phyloP scores from a whole-genome alignment of 1,139 yeast genomes.

The Geotrichum histeridarum region DNA sequence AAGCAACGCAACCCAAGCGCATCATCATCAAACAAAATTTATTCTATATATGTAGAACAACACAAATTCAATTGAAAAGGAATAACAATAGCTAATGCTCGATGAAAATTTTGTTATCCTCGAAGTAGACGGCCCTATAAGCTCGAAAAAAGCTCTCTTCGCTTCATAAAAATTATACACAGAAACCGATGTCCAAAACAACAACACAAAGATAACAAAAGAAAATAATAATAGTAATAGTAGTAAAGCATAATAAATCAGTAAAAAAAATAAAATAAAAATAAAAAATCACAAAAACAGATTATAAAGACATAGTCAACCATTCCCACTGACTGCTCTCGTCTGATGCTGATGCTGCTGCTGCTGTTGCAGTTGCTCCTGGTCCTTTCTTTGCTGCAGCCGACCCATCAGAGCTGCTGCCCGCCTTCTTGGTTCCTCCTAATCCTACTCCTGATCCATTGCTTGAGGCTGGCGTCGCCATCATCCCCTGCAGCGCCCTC shows the following conservation, averaged over 20 bases:
- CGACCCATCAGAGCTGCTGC: conserved; percentile 10
- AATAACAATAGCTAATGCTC: too few relatives aligned
- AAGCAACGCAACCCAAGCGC: too few relatives aligned
- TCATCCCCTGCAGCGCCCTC: neutral
- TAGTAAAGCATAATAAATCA: neutral
- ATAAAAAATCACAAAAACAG: neutral
- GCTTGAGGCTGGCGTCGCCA: neutral
- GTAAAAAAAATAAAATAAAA: neutral
- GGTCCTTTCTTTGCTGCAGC: conserved; percentile 14
- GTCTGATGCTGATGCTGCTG: conserved; percentile 14
- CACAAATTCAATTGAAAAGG: too few relatives aligned
- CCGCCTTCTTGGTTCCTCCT: conserved; percentile 7
- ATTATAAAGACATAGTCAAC: conserved; percentile 35
- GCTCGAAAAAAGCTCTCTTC: too few relatives aligned
- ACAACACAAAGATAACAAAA: neutral
- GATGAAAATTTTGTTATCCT: too few relatives aligned
- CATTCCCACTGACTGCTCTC: conserved; percentile 35
- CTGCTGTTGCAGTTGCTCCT: conserved; percentile 7
- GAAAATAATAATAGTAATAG: neutral
- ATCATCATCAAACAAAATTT: too few relatives aligned
- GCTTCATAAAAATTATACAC: too few relatives aligned
- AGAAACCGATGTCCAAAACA: too few relatives aligned
- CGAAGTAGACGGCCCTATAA: too few relatives aligned
- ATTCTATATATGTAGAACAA: too few relatives aligned
- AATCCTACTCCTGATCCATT: too few relatives aligned